Evolutionary conservation across 2,329 filamentous ascomycete species (phyloP).

Genomic region (Aaosphaeria arxii): DNA sequence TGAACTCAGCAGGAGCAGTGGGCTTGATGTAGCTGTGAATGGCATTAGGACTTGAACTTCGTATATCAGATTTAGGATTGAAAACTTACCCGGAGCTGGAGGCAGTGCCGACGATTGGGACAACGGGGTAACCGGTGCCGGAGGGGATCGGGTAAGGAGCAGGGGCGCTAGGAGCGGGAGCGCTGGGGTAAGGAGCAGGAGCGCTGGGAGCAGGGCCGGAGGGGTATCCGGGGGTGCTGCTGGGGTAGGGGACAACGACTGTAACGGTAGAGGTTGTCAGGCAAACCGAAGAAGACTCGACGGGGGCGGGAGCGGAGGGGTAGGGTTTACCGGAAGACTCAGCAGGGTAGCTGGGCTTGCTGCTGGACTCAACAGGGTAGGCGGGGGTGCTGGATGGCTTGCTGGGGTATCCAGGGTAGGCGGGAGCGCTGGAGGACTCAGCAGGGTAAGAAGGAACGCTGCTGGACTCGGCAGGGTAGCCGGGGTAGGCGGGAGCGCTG

Average conservation of each 20-base stretch:
- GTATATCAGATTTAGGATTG: neutral
- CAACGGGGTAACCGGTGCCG: constrained; percentile 13
- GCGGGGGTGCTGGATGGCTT: constrained; percentile 2
- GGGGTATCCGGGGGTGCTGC: constrained; percentile 7
- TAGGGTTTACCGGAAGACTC: constrained; percentile 21
- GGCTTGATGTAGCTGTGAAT: constrained; percentile 24
- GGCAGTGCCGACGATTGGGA: constrained; percentile 21
- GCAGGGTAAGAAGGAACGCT: constrained; percentile 1
- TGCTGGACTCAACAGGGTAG: constrained; percentile 10
- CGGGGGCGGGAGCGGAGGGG: constrained; percentile 23
- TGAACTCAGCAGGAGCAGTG: constrained; percentile 32
- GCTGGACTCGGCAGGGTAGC: constrained; percentile 4
- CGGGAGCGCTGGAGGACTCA: constrained; percentile 6
- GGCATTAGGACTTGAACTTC: constrained; percentile 8
- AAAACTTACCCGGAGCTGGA: constrained; percentile 31
- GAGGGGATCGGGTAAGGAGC: constrained; percentile 9
- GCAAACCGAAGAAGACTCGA: constrained; percentile 10
- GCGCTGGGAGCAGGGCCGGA: constrained; percentile 26
- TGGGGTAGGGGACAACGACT: constrained; percentile 41
- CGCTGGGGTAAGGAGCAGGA: neutral
- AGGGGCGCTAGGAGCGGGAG: constrained; percentile 6
- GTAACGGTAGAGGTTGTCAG: constrained; percentile 42
- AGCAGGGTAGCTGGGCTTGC: constrained; percentile 15
- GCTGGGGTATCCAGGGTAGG: constrained; percentile 9
- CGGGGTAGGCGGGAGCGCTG: constrained; percentile 1